Percentiles rank a stretch among this genome's conserved stretches.
Conservation (phyloP, 805 yeast species). For the Isabelozyma gotoi region DNA sequence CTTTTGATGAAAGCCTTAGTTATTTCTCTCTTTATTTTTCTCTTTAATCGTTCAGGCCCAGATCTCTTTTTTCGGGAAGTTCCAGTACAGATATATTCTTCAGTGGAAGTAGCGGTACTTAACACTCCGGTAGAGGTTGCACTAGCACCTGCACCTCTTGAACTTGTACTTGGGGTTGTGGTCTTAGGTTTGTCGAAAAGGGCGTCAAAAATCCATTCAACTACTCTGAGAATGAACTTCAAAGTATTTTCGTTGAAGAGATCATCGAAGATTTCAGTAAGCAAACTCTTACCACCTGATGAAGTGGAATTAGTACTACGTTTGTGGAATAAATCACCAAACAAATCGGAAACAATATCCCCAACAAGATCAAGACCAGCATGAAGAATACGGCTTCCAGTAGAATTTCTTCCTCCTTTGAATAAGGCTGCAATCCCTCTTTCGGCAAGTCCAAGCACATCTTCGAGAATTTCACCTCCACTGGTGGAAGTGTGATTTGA, state of each 20-base stretch:
- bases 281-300: neutral
- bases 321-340: neutral
- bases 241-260: constrained; percentile 2
- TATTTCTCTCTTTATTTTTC: neutral
- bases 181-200: neutral
- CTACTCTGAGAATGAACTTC: neutral
- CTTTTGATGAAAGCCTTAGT: neutral
- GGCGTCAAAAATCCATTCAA: neutral
- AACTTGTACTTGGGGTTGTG: neutral
- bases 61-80: neutral
- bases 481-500: neutral
- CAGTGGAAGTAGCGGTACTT: neutral
- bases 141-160: neutral
- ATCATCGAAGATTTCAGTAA: constrained; percentile 3
- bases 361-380: neutral
- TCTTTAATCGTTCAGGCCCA: neutral
- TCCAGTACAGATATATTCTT: neutral
- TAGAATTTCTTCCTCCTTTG: neutral
- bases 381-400: neutral
- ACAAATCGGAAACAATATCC: neutral
- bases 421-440: neutral
- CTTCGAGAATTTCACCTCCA: constrained; percentile 12
- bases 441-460: constrained; percentile 1
- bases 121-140: neutral
- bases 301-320: neutral